A percentile compares a stretch with the other conserved stretches of the same genome.
Evolutionary conservation across 2,329 filamentous ascomycete genomes (phyloP).

Genomic region (Akanthomyces lecanii): DNA sequence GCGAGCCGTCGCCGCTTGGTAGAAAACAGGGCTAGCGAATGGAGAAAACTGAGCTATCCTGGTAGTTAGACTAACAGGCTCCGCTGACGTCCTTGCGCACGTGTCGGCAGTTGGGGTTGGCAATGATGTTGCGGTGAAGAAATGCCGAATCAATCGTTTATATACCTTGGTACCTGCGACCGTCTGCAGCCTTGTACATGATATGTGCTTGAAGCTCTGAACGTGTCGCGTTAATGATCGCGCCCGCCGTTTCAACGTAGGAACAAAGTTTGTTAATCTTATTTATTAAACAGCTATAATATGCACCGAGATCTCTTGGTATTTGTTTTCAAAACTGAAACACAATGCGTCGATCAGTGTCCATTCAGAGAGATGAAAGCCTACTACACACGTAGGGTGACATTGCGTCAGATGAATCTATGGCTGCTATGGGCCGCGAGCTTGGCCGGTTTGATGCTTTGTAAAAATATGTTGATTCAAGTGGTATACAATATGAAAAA

Average conservation of each 20-base stretch:
- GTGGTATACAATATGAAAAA: slow-evolving; percentile 10
- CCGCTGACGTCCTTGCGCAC: slow-evolving; percentile 9
- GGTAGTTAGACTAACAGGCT: slow-evolving; percentile 4
- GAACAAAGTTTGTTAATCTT: neutral
- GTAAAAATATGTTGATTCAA: neutral
- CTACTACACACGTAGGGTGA: neutral
- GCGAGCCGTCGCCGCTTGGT: slow-evolving; percentile 16
- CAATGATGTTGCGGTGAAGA: slow-evolving; percentile 4
- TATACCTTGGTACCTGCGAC: neutral
- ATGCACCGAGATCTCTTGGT: neutral
- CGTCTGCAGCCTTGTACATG: neutral
- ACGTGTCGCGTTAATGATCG: neutral
- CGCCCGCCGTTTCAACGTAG: neutral
- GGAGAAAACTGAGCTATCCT: slow-evolving; percentile 14
- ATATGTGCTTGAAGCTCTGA: neutral
- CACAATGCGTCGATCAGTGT: neutral
- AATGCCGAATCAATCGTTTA: slow-evolving; percentile 4
- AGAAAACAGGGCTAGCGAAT: slow-evolving; percentile 15
- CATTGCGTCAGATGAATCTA: neutral
- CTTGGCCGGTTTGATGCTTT: neutral
- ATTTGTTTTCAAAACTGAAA: neutral
- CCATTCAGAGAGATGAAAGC: neutral
- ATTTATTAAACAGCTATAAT: slow-evolving; percentile 3
- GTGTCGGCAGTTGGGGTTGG: slow-evolving; percentile 10
- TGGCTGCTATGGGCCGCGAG: neutral